Conservation (phyloP, 306 rosid species). For the Begonia loranthoides region DNA sequence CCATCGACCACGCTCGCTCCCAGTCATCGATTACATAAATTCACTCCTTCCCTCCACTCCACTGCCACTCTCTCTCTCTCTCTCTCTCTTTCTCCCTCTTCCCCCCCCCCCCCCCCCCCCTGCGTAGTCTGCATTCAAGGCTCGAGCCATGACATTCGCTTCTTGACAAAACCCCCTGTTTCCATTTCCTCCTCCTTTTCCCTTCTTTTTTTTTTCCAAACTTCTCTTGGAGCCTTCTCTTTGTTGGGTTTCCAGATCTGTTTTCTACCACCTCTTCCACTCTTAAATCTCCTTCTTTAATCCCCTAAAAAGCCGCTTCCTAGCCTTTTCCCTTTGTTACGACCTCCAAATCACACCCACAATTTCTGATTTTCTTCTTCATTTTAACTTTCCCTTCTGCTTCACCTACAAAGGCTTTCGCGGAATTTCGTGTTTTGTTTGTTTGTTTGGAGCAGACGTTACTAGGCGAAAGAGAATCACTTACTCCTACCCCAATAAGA, state of each 20-base stretch:
- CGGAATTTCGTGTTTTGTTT: neutral
- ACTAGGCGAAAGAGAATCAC: neutral
- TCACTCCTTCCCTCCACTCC: too few relatives aligned
- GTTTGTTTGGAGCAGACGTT: neutral
- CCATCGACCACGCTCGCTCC: too few relatives aligned
- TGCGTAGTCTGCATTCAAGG: too few relatives aligned
- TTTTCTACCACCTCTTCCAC: neutral
- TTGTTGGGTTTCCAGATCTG: slow-evolving; percentile 8
- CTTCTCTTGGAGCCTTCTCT: slow-evolving; percentile 3
- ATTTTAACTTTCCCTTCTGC: too few relatives aligned
- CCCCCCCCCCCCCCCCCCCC: too few relatives aligned
- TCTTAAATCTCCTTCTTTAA: neutral
- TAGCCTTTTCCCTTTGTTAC: slow-evolving; percentile 2
- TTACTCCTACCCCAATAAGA: neutral
- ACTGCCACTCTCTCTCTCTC: too few relatives aligned
- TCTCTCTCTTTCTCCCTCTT: too few relatives aligned
- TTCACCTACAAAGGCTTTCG: too few relatives aligned
- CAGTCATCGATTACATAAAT: too few relatives aligned
- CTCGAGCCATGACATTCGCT: too few relatives aligned
- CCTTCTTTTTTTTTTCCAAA: too few relatives aligned
- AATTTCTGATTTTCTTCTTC: neutral
- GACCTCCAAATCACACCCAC: neutral
- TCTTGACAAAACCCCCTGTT: neutral
- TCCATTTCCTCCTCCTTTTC: neutral
- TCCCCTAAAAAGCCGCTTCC: slow-evolving; percentile 1